Conservation (phyloP, 352 stramenopile genomes). For the Thalassiosira gravida region DNA sequence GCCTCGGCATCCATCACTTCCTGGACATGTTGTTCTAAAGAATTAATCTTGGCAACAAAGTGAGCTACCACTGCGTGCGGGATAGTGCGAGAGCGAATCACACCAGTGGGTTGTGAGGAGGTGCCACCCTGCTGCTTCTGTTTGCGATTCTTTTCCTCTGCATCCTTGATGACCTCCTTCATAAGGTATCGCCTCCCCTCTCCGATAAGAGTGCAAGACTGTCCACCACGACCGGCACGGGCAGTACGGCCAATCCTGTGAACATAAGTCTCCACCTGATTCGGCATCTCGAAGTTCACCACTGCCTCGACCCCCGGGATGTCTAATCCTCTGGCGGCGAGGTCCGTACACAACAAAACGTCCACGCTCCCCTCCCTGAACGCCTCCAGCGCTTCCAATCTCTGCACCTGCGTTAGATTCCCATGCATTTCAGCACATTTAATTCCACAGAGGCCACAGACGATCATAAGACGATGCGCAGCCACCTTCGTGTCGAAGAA, state of each 20-base stretch:
- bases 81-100: slow-evolving; percentile 83
- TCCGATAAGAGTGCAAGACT: slow-evolving; percentile 88
- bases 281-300: slow-evolving; percentile 96
- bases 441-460: slow-evolving; percentile 86
- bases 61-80: slow-evolving; percentile 73
- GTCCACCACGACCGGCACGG: slow-evolving; percentile 92
- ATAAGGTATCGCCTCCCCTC: slow-evolving; percentile 85
- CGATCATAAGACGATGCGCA: background rate
- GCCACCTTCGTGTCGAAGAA: slow-evolving; percentile 95
- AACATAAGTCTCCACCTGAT: slow-evolving; percentile 97
- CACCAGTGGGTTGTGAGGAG: slow-evolving; percentile 40
- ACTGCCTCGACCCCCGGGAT: slow-evolving; percentile 96
- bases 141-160: slow-evolving; percentile 66
- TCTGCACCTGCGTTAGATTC: slow-evolving; percentile 92
- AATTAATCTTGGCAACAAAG: slow-evolving; percentile 84
- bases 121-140: slow-evolving; percentile 36
- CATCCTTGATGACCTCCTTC: slow-evolving; percentile 87
- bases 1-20: slow-evolving; percentile 83
- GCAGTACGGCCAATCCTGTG: slow-evolving; percentile 94
- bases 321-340: slow-evolving; percentile 95
- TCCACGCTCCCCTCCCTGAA: slow-evolving; percentile 94
- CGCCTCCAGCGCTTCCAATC: slow-evolving; percentile 90
- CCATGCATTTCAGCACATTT: slow-evolving; percentile 93
- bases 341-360: slow-evolving; percentile 95
- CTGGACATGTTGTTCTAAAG: slow-evolving; percentile 77